Evolutionary conservation across 805 yeast genomes (phyloP).

Genomic region (Lachancea nothofagi): DNA sequence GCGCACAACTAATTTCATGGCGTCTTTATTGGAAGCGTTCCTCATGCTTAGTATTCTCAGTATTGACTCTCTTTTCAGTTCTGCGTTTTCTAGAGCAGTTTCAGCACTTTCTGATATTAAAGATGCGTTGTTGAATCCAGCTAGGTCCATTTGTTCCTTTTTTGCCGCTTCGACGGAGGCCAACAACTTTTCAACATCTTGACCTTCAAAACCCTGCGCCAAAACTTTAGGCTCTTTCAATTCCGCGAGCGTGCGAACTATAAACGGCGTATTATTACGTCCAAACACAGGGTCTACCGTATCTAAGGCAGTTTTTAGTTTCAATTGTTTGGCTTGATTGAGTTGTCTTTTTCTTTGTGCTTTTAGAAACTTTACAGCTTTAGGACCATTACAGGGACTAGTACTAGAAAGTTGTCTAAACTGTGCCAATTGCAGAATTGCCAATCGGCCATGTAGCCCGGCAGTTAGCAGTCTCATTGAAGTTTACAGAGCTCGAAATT

Average conservation of each 20-base stretch:
- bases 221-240: slow-evolving; percentile 60
- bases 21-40: slow-evolving; percentile 59
- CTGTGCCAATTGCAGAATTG: neutral
- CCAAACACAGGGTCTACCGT: slow-evolving; percentile 85
- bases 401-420: slow-evolving; percentile 13
- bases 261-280: slow-evolving; percentile 55
- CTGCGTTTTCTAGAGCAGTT: slow-evolving; percentile 36
- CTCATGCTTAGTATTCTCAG: slow-evolving; percentile 66
- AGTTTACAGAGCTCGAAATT: too few species aligned
- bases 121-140: slow-evolving; percentile 23
- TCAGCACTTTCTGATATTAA: slow-evolving; percentile 16
- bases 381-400: slow-evolving; percentile 15
- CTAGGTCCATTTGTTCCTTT: slow-evolving; percentile 22
- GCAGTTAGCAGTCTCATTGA: slow-evolving; percentile 4
- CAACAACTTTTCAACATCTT: slow-evolving; percentile 68
- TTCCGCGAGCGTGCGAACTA: slow-evolving; percentile 60
- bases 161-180: slow-evolving; percentile 45
- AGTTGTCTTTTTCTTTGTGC: slow-evolving; percentile 32
- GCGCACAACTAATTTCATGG: slow-evolving; percentile 49
- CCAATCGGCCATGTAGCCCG: slow-evolving; percentile 3
- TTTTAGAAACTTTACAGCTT: slow-evolving; percentile 30
- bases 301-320: slow-evolving; percentile 27
- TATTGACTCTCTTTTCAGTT: slow-evolving; percentile 60
- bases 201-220: slow-evolving; percentile 51
- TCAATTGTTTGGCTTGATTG: slow-evolving; percentile 33